Evolutionary conservation across 352 stramenopile species (phyloP), one percentile per base, ranked within the genome.

Genomic region (Globisporangium mamillatum): DNA sequence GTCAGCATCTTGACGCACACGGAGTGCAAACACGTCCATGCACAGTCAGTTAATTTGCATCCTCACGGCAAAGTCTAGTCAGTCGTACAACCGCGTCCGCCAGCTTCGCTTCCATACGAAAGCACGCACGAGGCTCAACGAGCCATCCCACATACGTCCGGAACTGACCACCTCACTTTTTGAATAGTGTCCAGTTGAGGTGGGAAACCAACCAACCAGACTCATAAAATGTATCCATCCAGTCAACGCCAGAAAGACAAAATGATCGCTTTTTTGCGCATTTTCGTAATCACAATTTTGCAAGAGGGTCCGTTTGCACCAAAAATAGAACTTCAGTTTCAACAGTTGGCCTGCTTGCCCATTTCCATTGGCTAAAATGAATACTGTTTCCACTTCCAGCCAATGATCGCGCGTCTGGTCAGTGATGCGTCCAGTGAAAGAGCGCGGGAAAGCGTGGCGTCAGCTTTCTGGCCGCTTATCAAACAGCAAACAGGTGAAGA

Each of bases 351-450:
- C n/a, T 24, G 10, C 0, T n/a, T 16, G 5, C 2, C 34, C 4
- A 1, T 14, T 12, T 6, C 12, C 1, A 64, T 64, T 64, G 59
- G 59, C 38, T 55, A 16, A 27, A 64, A 20, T n/a, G 0, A 8
- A 18, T 4, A 38, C 0, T 5, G 1, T 27, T 4, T 0, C 3
- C 20, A 27, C 16, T 65, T 62, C 50, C 56, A 29, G 32, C 71
- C 64, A 77, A 77, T 77, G 53, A 55, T 1, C 4, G n/a, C 3
- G 27, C 18, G 58, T 66, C 16, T 75, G 71, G 60, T 77, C 71
- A 77, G 71, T 36, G 24, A 44, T 65, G 24, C 25, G 60, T 65
- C 54, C 60, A 65, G 60, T 53, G 36, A 44, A 22, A 59, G 41
- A 50, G 41, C 14, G 5, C 46, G 29, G 27, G 12, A 59, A 18